Conservation (phyloP, 148 eudicot species). For the Rhododendron molle region DNA sequence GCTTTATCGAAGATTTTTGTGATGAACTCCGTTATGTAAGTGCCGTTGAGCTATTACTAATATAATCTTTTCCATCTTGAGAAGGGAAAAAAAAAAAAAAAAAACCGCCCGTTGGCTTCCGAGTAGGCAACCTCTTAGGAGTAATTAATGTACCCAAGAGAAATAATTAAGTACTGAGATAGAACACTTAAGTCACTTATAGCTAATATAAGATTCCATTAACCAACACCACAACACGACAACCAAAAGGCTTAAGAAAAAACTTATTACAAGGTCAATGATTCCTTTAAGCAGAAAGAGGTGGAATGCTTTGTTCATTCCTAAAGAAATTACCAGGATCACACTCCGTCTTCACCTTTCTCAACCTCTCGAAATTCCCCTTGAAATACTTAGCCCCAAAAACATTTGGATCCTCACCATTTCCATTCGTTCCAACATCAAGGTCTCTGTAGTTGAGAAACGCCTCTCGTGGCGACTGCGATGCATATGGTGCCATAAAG, state of each 20-base stretch:
- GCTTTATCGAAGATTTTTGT: too few species aligned
- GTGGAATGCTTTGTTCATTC: slow-evolving; percentile 21
- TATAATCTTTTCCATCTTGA: too few species aligned
- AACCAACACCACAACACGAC: background rate
- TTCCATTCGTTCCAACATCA: slow-evolving; percentile 2
- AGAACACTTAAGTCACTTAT: too few species aligned
- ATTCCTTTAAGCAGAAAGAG: background rate
- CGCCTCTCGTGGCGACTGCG: background rate
- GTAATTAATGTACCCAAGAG: too few species aligned
- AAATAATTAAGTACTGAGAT: too few species aligned
- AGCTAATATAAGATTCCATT: background rate
- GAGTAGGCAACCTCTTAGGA: too few species aligned
- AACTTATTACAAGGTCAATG: background rate
- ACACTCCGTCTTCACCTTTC: slow-evolving; percentile 2
- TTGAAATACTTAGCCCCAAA: slow-evolving; percentile 16
- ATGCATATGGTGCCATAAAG: background rate
- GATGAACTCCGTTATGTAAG: too few species aligned
- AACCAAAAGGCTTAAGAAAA: background rate
- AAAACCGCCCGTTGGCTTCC: too few species aligned
- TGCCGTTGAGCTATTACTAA: too few species aligned
- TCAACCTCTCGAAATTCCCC: slow-evolving; percentile 14
- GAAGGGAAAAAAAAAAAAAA: too few species aligned
- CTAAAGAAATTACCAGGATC: slow-evolving; percentile 20
- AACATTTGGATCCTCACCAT: background rate
- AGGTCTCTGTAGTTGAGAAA: slow-evolving; percentile 13